phyloP scores from a whole-genome alignment of 2,329 filamentous ascomycete species.

The Fusarium sp. region DNA sequence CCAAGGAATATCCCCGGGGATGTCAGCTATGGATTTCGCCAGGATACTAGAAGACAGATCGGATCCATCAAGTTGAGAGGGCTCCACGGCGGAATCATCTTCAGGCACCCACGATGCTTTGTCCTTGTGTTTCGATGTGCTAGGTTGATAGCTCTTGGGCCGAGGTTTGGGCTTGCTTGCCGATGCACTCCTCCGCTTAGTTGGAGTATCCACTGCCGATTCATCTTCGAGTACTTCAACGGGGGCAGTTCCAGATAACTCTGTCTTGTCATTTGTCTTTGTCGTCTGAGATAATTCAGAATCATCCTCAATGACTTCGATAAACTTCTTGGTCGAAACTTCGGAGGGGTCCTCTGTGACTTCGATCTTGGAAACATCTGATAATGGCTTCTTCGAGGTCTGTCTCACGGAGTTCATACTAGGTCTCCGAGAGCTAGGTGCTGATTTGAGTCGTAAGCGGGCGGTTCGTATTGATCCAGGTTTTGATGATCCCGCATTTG shows the following conservation, averaged over 20 bases:
- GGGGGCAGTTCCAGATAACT: slow-evolving; percentile 9
- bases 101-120: slow-evolving; percentile 51
- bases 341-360: slow-evolving; percentile 30
- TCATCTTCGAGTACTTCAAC: slow-evolving; percentile 57
- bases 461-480: slow-evolving; percentile 42
- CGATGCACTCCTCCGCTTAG: slow-evolving; percentile 52
- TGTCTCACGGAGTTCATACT: slow-evolving; percentile 50
- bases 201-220: slow-evolving; percentile 58
- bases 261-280: slow-evolving; percentile 19
- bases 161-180: slow-evolving; percentile 48
- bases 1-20: slow-evolving; percentile 70
- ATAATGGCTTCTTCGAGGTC: slow-evolving; percentile 44
- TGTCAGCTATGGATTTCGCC: slow-evolving; percentile 71
- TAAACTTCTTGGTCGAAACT: slow-evolving; percentile 27
- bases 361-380: slow-evolving; percentile 35
- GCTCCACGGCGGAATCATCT: slow-evolving; percentile 49
- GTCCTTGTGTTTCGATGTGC: slow-evolving; percentile 45
- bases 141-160: slow-evolving; percentile 45
- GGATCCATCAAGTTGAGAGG: slow-evolving; percentile 48
- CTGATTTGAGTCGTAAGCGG: slow-evolving; percentile 50
- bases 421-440: slow-evolving; percentile 45
- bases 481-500: slow-evolving; percentile 42
- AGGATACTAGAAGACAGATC: slow-evolving; percentile 57
- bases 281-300: slow-evolving; percentile 44
- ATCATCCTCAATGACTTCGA: slow-evolving; percentile 32